Evolutionary conservation across 805 yeast genomes (phyloP).

Genomic region (Kodamaea neixiangensis): DNA sequence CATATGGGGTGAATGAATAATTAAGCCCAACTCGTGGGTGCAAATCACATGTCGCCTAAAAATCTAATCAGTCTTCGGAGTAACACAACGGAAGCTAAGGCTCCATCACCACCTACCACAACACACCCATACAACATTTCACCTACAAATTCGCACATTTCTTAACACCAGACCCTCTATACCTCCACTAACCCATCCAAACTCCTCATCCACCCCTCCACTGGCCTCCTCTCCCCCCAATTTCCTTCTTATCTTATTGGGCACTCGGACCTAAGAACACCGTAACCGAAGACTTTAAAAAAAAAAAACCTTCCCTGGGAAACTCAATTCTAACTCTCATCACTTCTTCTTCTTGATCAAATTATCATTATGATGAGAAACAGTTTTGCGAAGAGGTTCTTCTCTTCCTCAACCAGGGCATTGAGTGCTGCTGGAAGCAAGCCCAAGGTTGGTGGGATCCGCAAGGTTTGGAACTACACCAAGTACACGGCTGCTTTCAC

Average conservation of each 20-base stretch:
- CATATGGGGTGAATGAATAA: not conserved
- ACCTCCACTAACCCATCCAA: not conserved
- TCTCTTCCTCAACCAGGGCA: slow-evolving; percentile 24
- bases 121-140: not conserved
- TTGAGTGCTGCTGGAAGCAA: slow-evolving; percentile 19
- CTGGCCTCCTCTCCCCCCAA: slow-evolving; percentile 20
- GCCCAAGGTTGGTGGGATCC: slow-evolving; percentile 29
- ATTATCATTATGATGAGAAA: slow-evolving; percentile 4
- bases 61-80: not conserved
- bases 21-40: not conserved
- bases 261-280: not conserved
- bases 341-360: not conserved
- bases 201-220: not conserved
- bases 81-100: not conserved
- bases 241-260: slow-evolving; percentile 3
- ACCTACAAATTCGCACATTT: not conserved
- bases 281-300: not conserved
- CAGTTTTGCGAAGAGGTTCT: slow-evolving; percentile 19
- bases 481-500: slow-evolving; percentile 49
- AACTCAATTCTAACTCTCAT: slow-evolving; percentile 2
- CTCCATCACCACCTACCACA: not conserved
- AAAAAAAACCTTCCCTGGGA: not conserved
- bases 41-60: not conserved
- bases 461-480: slow-evolving; percentile 49
- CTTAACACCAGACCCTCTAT: not conserved